A percentile compares a stretch with the other conserved stretches of the same genome.
phyloP scores from a whole-genome alignment of 1,284 basidiomycete genomes.

The Boletus albobrunnescens region DNA sequence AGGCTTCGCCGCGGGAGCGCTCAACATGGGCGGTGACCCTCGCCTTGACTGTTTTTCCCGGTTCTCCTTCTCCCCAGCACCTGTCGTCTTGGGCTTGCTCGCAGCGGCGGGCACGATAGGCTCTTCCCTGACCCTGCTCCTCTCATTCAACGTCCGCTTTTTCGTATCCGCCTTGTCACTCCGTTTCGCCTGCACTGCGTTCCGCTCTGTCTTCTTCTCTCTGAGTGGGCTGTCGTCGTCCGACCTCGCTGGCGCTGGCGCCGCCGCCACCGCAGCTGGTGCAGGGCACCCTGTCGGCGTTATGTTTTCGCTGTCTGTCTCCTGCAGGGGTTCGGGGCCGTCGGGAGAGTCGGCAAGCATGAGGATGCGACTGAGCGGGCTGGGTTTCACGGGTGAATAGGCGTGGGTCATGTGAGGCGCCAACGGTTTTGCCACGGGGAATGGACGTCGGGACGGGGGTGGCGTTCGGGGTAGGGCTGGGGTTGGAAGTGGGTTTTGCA shows the following conservation, averaged over 20 bases:
- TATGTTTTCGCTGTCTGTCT: neutral
- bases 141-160: conserved; percentile 39
- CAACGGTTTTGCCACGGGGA: conserved; percentile 66
- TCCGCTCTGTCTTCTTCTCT: conserved; percentile 40
- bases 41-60: conserved; percentile 26
- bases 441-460: conserved; percentile 38
- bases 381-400: conserved; percentile 72
- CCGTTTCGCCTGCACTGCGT: conserved; percentile 18
- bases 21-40: conserved; percentile 13
- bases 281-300: conserved; percentile 6
- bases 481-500: conserved; percentile 17
- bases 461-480: conserved; percentile 30
- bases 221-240: conserved; percentile 37
- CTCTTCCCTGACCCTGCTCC: conserved; percentile 37
- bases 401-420: conserved; percentile 68
- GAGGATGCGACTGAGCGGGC: conserved; percentile 70
- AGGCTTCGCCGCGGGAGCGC: conserved; percentile 14
- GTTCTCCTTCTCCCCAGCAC: conserved; percentile 34
- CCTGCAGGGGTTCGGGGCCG: conserved; percentile 20
- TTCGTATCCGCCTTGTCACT: conserved; percentile 26
- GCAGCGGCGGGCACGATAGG: conserved; percentile 4
- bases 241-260: neutral
- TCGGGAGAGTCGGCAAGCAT: conserved; percentile 63
- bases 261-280: neutral
- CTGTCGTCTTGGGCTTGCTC: conserved; percentile 26